Conservation (phyloP, 2,329 filamentous ascomycete genomes). For the Torrubiellomyces zombiae region DNA sequence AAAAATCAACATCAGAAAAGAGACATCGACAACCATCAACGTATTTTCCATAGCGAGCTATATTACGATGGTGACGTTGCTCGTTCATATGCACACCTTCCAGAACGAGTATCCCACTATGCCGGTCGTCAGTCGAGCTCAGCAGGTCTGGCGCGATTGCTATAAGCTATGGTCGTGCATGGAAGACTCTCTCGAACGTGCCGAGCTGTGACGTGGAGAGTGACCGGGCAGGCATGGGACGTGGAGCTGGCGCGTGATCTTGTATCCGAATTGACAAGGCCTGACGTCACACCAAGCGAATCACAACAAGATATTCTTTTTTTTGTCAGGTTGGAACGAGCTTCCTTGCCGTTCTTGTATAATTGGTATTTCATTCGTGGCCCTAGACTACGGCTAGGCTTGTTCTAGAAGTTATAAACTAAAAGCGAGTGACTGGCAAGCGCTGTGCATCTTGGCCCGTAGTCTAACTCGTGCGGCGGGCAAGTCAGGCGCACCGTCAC, state of each 20-base stretch:
- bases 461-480: slow-evolving; percentile 11
- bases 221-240: no score
- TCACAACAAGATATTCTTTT: no score
- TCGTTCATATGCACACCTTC: slow-evolving; percentile 49
- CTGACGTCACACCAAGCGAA: no score
- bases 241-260: no score
- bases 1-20: slow-evolving; percentile 64
- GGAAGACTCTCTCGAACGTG: slow-evolving; percentile 14
- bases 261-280: no score
- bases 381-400: slow-evolving; percentile 18
- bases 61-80: slow-evolving; percentile 53
- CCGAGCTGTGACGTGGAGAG: slow-evolving; percentile 12
- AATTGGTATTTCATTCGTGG: slow-evolving; percentile 9
- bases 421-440: slow-evolving; percentile 20
- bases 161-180: slow-evolving; percentile 12
- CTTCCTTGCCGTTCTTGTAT: background rate
- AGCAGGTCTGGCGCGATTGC: slow-evolving; percentile 18
- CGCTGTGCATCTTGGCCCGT: slow-evolving; percentile 14
- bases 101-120: slow-evolving; percentile 44
- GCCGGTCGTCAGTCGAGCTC: slow-evolving; percentile 31
- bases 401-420: slow-evolving; percentile 12
- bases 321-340: no score
- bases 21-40: slow-evolving; percentile 60
- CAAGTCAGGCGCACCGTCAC: slow-evolving; percentile 4
- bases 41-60: slow-evolving; percentile 65